Percentiles rank a stretch among this genome's conserved stretches.
Conservation (phyloP, 192 early-diverging fungal genomes). For the Funneliformis geosporum region DNA sequence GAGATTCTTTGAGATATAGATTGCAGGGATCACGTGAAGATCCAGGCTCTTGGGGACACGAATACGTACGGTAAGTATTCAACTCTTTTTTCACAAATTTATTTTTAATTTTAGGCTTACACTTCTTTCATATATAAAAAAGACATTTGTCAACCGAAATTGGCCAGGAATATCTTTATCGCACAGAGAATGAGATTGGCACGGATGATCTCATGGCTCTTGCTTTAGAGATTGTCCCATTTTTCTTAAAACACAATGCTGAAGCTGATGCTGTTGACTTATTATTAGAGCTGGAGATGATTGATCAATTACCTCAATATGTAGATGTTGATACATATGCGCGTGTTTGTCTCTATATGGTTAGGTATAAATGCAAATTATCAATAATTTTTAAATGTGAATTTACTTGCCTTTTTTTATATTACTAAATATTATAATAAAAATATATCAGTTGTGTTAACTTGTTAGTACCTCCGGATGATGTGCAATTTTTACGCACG, state of each 20-base stretch:
- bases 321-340: constrained; percentile 92
- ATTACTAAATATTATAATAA: neutral
- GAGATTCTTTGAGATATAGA: constrained; percentile 85
- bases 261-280: constrained; percentile 99
- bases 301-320: constrained; percentile 77
- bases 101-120: neutral
- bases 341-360: constrained; percentile 94
- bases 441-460: constrained; percentile 75
- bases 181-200: constrained; percentile 54
- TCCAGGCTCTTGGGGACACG: constrained; percentile 95
- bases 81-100: neutral
- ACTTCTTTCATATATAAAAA: constrained; percentile 7
- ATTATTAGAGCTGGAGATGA: constrained; percentile 83
- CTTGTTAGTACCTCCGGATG: constrained; percentile 88
- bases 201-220: constrained; percentile 71
- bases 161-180: constrained; percentile 75
- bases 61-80: constrained; percentile 82
- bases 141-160: constrained; percentile 91
- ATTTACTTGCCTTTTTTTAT: neutral
- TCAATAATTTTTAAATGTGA: neutral
- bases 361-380: constrained; percentile 57
- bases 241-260: constrained; percentile 95
- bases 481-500: constrained; percentile 78
- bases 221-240: constrained; percentile 88
- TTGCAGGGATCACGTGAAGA: constrained; percentile 75